phyloP scores from a whole-genome alignment of 345 rosid species.

The Gossypium australe region DNA sequence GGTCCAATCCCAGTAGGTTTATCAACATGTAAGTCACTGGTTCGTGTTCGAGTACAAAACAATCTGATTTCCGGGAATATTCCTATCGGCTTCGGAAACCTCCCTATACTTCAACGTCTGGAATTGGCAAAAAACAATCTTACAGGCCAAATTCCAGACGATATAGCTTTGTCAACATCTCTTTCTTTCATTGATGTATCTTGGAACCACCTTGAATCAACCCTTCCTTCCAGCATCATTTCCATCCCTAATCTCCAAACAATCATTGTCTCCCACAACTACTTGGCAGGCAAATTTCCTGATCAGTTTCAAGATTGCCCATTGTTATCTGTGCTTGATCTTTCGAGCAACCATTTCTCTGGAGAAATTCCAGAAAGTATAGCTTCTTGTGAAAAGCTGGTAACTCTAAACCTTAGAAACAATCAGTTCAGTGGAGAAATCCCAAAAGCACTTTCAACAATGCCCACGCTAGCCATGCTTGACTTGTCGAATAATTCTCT shows the following conservation, averaged over 20 bases:
- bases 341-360: slow-evolving; percentile 66
- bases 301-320: slow-evolving; percentile 74
- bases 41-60: slow-evolving; percentile 69
- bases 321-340: slow-evolving; percentile 67
- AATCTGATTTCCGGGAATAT: slow-evolving; percentile 63
- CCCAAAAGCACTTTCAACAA: slow-evolving; percentile 47
- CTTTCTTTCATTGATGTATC: slow-evolving; percentile 85
- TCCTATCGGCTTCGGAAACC: slow-evolving; percentile 60
- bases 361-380: slow-evolving; percentile 62
- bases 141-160: slow-evolving; percentile 68
- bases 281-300: slow-evolving; percentile 57
- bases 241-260: slow-evolving; percentile 65
- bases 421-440: slow-evolving; percentile 55
- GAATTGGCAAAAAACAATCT: slow-evolving; percentile 79
- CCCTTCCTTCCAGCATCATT: slow-evolving; percentile 66
- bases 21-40: slow-evolving; percentile 52
- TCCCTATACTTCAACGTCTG: slow-evolving; percentile 69
- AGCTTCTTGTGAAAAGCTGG: slow-evolving; percentile 71
- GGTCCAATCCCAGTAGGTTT: slow-evolving; percentile 53
- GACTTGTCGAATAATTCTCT: slow-evolving; percentile 81
- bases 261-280: slow-evolving; percentile 70
- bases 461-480: slow-evolving; percentile 71
- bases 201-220: slow-evolving; percentile 50
- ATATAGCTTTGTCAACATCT: slow-evolving; percentile 52
- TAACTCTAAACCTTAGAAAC: slow-evolving; percentile 58